Conservation (phyloP, 306 rosid genomes). For the Alnus rubra region DNA sequence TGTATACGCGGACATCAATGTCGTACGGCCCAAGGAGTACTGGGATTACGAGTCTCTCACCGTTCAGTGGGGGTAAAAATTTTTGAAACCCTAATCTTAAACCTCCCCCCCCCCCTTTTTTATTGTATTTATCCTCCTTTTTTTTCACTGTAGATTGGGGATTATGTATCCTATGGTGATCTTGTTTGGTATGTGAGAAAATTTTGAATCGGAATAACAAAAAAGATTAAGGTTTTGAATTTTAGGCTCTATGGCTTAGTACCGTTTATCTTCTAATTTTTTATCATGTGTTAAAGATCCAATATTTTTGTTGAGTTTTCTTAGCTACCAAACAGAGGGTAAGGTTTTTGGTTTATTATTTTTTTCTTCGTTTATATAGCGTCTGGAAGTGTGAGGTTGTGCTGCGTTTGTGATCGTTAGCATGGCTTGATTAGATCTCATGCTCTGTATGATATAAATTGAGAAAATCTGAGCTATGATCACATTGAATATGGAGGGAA, state of each 20-base stretch:
- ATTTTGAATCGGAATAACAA: not conserved
- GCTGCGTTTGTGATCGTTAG: conserved; percentile 8
- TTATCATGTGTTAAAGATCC: not conserved
- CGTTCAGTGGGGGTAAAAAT: conserved; percentile 82
- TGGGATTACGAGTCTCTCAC: conserved; percentile 96
- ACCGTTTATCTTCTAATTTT: not conserved
- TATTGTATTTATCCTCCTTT: not conserved
- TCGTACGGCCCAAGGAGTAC: conserved; percentile 81
- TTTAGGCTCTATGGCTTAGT: not conserved
- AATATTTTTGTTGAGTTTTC: not conserved
- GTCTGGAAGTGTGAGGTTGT: not conserved
- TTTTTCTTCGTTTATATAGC: not conserved
- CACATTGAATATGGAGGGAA: conserved; percentile 21
- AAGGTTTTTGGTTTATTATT: not conserved
- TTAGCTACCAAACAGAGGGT: not conserved
- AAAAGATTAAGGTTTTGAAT: not conserved
- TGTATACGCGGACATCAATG: conserved; percentile 77
- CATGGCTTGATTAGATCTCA: conserved; percentile 32
- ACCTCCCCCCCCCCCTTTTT: not conserved
- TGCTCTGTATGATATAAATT: conserved; percentile 2
- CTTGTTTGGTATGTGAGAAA: conserved; percentile 18
- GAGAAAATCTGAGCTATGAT: conserved; percentile 10
- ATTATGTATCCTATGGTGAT: not conserved
- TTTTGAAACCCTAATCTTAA: conserved; percentile 28
- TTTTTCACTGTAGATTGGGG: not conserved